phyloP scores from a whole-genome alignment of 2,329 filamentous ascomycete genomes.

The Didymosphaeria variabile region DNA sequence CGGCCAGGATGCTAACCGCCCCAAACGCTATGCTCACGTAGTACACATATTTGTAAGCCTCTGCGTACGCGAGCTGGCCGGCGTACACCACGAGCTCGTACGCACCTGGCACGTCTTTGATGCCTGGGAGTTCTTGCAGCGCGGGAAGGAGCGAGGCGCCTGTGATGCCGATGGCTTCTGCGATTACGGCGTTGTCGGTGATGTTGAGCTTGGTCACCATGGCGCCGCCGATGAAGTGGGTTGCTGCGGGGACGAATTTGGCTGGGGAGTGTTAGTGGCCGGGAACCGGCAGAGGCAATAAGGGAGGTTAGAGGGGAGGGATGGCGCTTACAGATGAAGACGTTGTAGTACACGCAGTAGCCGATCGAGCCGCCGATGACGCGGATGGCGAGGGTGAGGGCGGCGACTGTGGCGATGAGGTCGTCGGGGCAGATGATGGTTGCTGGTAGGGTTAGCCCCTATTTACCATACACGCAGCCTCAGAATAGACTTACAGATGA shows the following conservation, averaged over 20 bases:
- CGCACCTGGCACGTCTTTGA: neutral
- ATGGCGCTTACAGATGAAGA: conserved; percentile 17
- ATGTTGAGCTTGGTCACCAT: neutral
- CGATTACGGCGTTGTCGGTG: neutral
- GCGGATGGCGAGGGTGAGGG: conserved; percentile 74
- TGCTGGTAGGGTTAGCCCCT: conserved; percentile 46
- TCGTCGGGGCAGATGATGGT: conserved; percentile 73
- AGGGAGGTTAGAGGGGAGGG: neutral
- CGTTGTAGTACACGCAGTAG: conserved; percentile 60
- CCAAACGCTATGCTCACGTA: neutral
- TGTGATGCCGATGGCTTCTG: neutral
- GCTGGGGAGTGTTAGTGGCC: neutral
- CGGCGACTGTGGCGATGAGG: conserved; percentile 73
- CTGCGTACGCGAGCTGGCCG: neutral
- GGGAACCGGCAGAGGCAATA: no score
- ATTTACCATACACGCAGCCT: neutral
- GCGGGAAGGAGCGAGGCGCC: neutral
- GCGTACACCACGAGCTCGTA: neutral
- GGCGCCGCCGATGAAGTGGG: neutral
- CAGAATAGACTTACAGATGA: conserved; percentile 60
- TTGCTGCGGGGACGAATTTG: neutral
- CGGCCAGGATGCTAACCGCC: neutral
- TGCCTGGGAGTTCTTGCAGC: neutral
- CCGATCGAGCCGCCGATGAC: conserved; percentile 73
- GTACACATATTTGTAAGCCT: neutral